These are phyloP conservation scores for Backusella morwellensis DNA, from an alignment of 192 early-diverging fungal genomes.

Conservation along the genomic window DNA sequence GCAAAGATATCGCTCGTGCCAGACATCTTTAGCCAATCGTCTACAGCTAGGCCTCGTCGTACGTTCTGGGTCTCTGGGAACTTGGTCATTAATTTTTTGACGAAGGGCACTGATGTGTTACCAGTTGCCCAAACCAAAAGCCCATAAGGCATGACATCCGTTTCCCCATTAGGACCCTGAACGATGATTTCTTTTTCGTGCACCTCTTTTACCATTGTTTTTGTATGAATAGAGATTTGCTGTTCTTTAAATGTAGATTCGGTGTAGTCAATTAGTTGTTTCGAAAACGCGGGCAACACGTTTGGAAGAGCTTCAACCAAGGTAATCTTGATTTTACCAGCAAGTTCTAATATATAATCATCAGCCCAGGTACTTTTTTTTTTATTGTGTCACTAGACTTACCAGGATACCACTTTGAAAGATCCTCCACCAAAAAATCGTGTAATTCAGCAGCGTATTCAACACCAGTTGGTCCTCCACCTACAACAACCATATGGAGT, in stretches of 20 bases:
- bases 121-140: constrained; percentile 87
- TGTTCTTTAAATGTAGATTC: constrained; percentile 74
- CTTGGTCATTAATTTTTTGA: constrained; percentile 62
- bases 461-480: constrained; percentile 54
- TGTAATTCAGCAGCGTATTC: constrained; percentile 84
- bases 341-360: constrained; percentile 45
- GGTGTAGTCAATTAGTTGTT: constrained; percentile 76
- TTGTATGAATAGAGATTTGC: constrained; percentile 67
- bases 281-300: constrained; percentile 75
- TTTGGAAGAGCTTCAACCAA: constrained; percentile 76
- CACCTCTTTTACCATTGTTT: constrained; percentile 82
- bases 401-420: constrained; percentile 69
- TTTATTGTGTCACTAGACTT: constrained; percentile 38
- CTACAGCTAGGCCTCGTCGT: constrained; percentile 73
- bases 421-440: constrained; percentile 77
- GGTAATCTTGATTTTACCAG: constrained; percentile 75
- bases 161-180: constrained; percentile 56
- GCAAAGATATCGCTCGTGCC: constrained; percentile 64
- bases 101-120: constrained; percentile 67
- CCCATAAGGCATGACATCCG: constrained; percentile 68
- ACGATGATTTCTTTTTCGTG: constrained; percentile 70
- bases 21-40: constrained; percentile 67
- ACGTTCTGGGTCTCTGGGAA: constrained; percentile 57
- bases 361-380: not conserved
- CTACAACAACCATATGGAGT: constrained; percentile 78